Evolutionary conservation across 164 flowering plant genomes (phyloP).

Genomic region (Magnolia kwangsiensis): DNA sequence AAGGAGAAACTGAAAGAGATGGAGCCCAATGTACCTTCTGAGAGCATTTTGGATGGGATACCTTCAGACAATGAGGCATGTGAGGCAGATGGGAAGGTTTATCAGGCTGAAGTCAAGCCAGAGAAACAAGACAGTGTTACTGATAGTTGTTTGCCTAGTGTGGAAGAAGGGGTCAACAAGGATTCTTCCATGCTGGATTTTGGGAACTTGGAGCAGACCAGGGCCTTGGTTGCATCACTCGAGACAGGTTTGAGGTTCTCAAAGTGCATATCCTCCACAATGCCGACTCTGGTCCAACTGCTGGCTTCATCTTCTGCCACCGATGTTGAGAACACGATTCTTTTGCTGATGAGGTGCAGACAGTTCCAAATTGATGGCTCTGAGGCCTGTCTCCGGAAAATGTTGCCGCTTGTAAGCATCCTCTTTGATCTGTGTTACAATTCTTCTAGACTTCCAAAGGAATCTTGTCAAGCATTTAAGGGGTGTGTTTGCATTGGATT

Average conservation of each 20-base stretch:
- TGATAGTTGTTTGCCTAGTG: slow-evolving; percentile 57
- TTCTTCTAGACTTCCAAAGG: neutral
- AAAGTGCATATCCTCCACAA: slow-evolving; percentile 63
- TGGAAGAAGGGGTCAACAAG: slow-evolving; percentile 32
- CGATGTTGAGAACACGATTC: slow-evolving; percentile 91
- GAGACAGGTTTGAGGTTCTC: slow-evolving; percentile 92
- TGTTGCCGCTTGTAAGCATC: slow-evolving; percentile 81
- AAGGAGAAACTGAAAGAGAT: slow-evolving; percentile 65
- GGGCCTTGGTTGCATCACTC: slow-evolving; percentile 94
- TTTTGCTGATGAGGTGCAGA: slow-evolving; percentile 87
- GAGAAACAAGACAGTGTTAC: slow-evolving; percentile 44
- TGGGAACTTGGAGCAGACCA: slow-evolving; percentile 86
- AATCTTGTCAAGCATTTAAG: neutral
- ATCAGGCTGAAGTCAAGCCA: slow-evolving; percentile 19
- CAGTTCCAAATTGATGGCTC: slow-evolving; percentile 97
- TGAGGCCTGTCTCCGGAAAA: slow-evolving; percentile 86
- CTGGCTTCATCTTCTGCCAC: slow-evolving; percentile 96
- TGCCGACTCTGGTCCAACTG: slow-evolving; percentile 92
- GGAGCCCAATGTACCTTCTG: slow-evolving; percentile 40
- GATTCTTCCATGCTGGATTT: slow-evolving; percentile 64
- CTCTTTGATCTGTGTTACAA: neutral
- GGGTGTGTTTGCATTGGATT: slow-evolving; percentile 5
- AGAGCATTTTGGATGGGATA: slow-evolving; percentile 34
- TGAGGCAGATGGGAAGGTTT: slow-evolving; percentile 49
- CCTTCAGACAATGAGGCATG: slow-evolving; percentile 33